Base-by-base conservation (phyloP, 768 basidiomycete genomes). In the Sistotremastrum niveocremeum region DNA sequence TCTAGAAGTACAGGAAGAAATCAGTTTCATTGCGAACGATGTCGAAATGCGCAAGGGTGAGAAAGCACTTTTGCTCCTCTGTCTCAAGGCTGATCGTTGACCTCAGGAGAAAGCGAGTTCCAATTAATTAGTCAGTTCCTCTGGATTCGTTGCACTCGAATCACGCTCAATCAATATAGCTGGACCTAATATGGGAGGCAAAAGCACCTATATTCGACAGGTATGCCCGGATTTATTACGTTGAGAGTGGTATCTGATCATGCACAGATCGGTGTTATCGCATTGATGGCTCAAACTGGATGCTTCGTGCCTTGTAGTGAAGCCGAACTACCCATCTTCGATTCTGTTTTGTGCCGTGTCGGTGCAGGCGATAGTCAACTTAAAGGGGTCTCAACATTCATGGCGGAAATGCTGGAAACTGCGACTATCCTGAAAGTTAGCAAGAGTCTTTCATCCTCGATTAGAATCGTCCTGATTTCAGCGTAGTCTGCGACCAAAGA, bases 321-420 rank as follows among this genome's bases (percentile, higher is more conserved):
- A 52, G 95, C 95, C 0, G 70, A 74, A 30, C 53, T 98, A 1
- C 95, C 95, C 0, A 78, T 98, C 44, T 98, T 98, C 49, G 95
- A 99, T 62, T 95, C 90, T 3, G 81, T 99, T 39, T 65, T 98
- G 7, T 95, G 94, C 47, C 74, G 95, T 51, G 94, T 99, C 2
- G 95, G 95, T 6, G 95, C 95, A 0, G 95, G 95, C 0, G 95
- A 99, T 60, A 93, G 87, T 60, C 94, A 98, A 59, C 66, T 98
- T 39, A 98, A 95, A 62, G 95, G 95, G 7, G 89, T 99, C 0
- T 94, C 90, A 29, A 99, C 94, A 0, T 99, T 99, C 61, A 98
- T 98, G 94, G 93, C 91, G 2, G 95, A 99, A 63, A 98, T 98
- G 95, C 72, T 99, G 31, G 95, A 99, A 62, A 98, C 93, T 0